Conservation (phyloP, 805 yeast species). For the Candida taoyuanica region DNA sequence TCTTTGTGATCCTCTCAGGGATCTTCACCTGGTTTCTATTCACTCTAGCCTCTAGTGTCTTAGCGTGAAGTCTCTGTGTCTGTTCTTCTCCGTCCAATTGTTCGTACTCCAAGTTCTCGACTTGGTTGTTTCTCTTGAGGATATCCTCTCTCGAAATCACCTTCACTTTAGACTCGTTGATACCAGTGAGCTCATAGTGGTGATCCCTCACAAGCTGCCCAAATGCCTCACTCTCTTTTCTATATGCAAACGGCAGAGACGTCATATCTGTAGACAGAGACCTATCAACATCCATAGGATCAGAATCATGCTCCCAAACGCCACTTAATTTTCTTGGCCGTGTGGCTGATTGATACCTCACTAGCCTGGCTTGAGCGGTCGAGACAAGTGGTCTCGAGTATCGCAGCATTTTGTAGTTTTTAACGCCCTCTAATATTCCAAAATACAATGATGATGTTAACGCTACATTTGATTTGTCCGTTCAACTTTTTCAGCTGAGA, state of each 20-base stretch:
- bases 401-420: not conserved
- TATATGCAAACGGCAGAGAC: slow-evolving; percentile 30
- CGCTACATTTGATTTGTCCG: too few species aligned
- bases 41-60: slow-evolving; percentile 54
- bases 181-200: slow-evolving; percentile 31
- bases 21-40: slow-evolving; percentile 45
- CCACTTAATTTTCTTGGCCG: slow-evolving; percentile 4
- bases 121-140: slow-evolving; percentile 13
- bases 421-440: not conserved
- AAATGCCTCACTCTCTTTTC: slow-evolving; percentile 36
- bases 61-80: slow-evolving; percentile 44
- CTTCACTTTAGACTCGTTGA: slow-evolving; percentile 26
- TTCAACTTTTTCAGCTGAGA: too few species aligned
- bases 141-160: slow-evolving; percentile 35
- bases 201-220: slow-evolving; percentile 39
- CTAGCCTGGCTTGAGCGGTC: too few species aligned
- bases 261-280: slow-evolving; percentile 14
- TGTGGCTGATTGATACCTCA: slow-evolving; percentile 8
- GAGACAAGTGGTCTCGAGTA: too few species aligned
- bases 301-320: slow-evolving; percentile 19
- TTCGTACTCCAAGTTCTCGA: not conserved
- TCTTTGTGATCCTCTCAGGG: slow-evolving; percentile 52
- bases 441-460: too few species aligned
- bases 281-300: slow-evolving; percentile 10
- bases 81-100: not conserved